A percentile compares a stretch with the other conserved stretches of the same genome.
Evolutionary conservation across 2,329 filamentous ascomycete genomes (phyloP).

Genomic region (Ciborinia camelliae): DNA sequence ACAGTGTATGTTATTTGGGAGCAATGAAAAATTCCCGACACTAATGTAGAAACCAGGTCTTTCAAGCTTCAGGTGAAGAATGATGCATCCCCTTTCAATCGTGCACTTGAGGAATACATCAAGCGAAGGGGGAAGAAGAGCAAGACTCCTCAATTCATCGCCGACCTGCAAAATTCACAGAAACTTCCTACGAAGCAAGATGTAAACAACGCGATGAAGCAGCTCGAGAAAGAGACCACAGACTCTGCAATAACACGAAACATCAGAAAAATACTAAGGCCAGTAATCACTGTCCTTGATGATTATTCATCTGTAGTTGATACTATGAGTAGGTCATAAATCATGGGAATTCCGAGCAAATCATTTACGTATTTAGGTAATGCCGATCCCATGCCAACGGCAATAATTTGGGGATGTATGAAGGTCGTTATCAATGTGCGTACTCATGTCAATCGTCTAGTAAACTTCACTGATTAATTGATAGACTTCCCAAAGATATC

Average conservation of each 20-base stretch:
- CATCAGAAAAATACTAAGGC: not conserved
- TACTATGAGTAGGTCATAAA: not conserved
- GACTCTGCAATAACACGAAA: not conserved
- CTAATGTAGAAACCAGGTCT: too few species aligned
- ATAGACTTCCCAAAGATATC: not conserved
- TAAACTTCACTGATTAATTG: too few species aligned
- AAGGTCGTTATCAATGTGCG: constrained; percentile 11
- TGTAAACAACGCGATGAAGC: constrained; percentile 5
- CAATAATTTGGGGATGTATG: constrained; percentile 12
- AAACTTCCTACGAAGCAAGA: constrained; percentile 3
- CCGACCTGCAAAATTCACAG: not conserved
- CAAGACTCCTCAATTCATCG: constrained; percentile 11
- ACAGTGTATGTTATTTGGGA: too few species aligned
- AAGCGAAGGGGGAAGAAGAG: constrained; percentile 4
- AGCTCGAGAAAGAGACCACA: constrained; percentile 11
- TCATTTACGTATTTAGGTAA: not conserved
- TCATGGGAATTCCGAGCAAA: not conserved
- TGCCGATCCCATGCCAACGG: constrained; percentile 16
- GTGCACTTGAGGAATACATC: constrained; percentile 10
- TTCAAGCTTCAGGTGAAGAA: not conserved
- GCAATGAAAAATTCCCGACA: too few species aligned
- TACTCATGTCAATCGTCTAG: too few species aligned
- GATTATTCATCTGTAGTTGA: constrained; percentile 13
- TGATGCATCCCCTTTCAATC: not conserved
- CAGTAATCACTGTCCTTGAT: constrained; percentile 1